A percentile compares a stretch with the other conserved stretches of the same genome.
Evolutionary conservation across 768 basidiomycete genomes (phyloP).

Genomic region (Boletus fagicola): DNA sequence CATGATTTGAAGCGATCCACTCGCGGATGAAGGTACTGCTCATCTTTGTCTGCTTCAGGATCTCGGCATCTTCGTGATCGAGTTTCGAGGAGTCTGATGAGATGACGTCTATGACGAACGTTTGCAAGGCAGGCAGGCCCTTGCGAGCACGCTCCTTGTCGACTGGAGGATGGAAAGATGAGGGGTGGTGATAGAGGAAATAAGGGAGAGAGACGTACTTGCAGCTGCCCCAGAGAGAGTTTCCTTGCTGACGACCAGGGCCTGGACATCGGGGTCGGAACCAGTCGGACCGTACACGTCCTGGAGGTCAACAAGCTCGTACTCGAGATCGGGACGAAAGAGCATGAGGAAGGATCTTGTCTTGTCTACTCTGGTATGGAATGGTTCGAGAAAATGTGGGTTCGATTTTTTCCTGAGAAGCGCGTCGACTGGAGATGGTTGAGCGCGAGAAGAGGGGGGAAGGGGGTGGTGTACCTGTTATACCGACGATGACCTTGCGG

Average conservation of each 20-base stretch:
- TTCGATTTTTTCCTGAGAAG: conserved; percentile 73
- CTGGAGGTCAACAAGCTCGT: conserved; percentile 68
- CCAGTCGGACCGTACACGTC: conserved; percentile 94
- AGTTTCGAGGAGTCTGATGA: conserved; percentile 59
- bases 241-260: conserved; percentile 87
- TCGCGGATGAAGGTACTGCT: conserved; percentile 91
- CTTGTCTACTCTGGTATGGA: conserved; percentile 51
- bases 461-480: conserved; percentile 58
- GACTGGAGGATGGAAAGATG: conserved; percentile 44
- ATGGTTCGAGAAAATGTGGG: conserved; percentile 61
- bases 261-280: conserved; percentile 86
- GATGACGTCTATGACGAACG: conserved; percentile 88
- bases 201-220: conserved; percentile 43
- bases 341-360: conserved; percentile 69
- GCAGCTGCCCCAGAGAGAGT: conserved; percentile 73
- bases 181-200: not conserved
- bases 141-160: conserved; percentile 56
- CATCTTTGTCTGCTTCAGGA: conserved; percentile 80
- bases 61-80: conserved; percentile 63
- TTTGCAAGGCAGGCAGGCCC: conserved; percentile 55
- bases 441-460: conserved; percentile 7
- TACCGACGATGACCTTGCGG: conserved; percentile 83
- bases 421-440: conserved; percentile 52
- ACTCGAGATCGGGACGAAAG: conserved; percentile 63
- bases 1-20: conserved; percentile 63